Base-by-base conservation (phyloP, 768 basidiomycete species). In the Pholiota molesta region DNA sequence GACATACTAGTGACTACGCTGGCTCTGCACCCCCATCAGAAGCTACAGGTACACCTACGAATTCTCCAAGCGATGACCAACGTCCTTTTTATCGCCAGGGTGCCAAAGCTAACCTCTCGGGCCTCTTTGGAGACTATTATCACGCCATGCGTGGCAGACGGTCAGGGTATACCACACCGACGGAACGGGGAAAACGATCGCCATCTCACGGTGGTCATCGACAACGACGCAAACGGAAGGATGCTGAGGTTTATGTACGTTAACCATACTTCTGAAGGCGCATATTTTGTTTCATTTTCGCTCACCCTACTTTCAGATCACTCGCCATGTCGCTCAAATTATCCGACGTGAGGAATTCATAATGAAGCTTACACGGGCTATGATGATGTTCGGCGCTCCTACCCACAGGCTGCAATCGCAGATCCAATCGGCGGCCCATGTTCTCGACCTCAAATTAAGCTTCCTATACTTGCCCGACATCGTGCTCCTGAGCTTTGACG, bases 341-440 rank as follows among this genome's bases (percentile, higher is more conserved):
- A 82, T 93, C 31, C 85, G 86, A 66, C 81, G 94, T 35, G 92
- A 96, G 70, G 89, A 90, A 60, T 95, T 95, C 75, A 82, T 95
- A 54, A 76, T 94, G 73, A 94, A 94, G 78, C 84, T 95, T 29
- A 85, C 89, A 6, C 84, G 91, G 55, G 87, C 91, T 10, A 87
- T 95, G 82, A 95, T 95, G 91, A 92, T 91, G 85, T 94, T 92
- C 66, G 93, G 92, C 10, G 89, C 88, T 5, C 91, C 92, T 19
- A 84, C 89, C 13, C 92, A 96, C 72, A 89, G 93, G 44, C 81
- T 95, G 19, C 91, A 89, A 68, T 83, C 91, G 1, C 92, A 95
- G 71, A 86, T 95, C 59, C 86, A 87, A 70, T 87, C 89, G 14
- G 91, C 92, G 1, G 91, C 88, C 14, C 82, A 81, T 7, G 91